A percentile compares a stretch with the other conserved stretches of the same genome.
phyloP scores from a whole-genome alignment of 1,284 basidiomycete species.

The Malassezia equina region DNA sequence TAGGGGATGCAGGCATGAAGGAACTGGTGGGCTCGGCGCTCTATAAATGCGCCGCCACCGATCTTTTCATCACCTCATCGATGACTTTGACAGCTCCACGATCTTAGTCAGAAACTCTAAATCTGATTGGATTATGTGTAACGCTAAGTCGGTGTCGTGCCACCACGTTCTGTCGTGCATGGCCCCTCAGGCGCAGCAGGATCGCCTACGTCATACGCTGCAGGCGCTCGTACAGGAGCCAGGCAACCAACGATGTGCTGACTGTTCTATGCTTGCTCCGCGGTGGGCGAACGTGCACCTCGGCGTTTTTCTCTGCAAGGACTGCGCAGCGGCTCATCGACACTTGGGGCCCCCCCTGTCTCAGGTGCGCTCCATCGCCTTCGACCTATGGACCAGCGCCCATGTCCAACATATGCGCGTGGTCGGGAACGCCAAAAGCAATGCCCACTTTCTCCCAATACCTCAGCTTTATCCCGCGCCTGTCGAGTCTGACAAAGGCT shows the following conservation, averaged over 20 bases:
- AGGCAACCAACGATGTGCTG: conserved; percentile 75
- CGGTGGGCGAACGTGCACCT: conserved; percentile 73
- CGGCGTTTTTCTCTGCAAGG: conserved; percentile 53
- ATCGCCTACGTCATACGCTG: conserved; percentile 61
- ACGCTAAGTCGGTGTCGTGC: not conserved
- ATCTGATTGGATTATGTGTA: not conserved
- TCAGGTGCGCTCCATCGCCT: conserved; percentile 65
- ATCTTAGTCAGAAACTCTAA: conserved; percentile 36
- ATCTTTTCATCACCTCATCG: not conserved
- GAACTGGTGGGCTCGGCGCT: not conserved
- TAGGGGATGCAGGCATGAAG: not conserved
- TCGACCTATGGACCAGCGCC: conserved; percentile 74
- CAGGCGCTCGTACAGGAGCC: conserved; percentile 60
- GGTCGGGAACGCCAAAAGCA: conserved; percentile 66
- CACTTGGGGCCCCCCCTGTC: conserved; percentile 63
- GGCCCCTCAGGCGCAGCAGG: conserved; percentile 31
- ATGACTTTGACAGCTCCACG: not conserved
- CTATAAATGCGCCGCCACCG: not conserved
- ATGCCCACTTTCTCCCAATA: conserved; percentile 61
- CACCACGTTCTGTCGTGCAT: not conserved
- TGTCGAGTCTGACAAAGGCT: conserved; percentile 63
- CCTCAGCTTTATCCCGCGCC: conserved; percentile 68
- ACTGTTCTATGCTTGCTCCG: conserved; percentile 65
- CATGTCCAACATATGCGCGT: conserved; percentile 67
- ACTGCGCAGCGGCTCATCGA: conserved; percentile 73